phyloP scores from a whole-genome alignment of 163 green algal genomes.

The Volvox carteri region DNA sequence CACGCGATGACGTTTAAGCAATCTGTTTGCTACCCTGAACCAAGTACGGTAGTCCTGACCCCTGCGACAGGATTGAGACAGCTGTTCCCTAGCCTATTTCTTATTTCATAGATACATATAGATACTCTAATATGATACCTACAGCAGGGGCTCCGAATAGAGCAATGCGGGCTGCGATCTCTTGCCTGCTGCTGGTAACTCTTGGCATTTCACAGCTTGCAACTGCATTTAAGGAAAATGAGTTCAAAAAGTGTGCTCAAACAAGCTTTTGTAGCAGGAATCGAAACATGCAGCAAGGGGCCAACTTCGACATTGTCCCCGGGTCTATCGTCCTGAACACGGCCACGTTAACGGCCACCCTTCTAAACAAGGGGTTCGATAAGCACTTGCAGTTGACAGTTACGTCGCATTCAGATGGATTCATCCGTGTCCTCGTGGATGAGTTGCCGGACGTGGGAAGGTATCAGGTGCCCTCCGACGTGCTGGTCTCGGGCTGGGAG shows the following conservation, averaged over 20 bases:
- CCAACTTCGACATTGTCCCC: conserved; percentile 74
- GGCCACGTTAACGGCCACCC: conserved; percentile 64
- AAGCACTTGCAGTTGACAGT: conserved; percentile 76
- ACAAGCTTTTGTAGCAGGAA: conserved; percentile 92
- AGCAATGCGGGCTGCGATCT: conserved; percentile 22
- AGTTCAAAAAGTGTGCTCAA: conserved; percentile 94
- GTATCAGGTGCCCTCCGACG: conserved; percentile 75
- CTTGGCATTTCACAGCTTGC: neutral
- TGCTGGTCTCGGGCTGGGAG: conserved; percentile 72
- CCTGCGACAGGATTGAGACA: neutral
- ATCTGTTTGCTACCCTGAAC: neutral
- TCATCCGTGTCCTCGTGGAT: conserved; percentile 87
- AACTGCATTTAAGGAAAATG: conserved; percentile 88
- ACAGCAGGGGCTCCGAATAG: neutral
- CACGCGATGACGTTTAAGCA: no score
- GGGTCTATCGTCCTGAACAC: conserved; percentile 70
- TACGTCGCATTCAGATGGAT: conserved; percentile 73
- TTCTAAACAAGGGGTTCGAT: conserved; percentile 64
- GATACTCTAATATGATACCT: neutral
- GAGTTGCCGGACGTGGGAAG: conserved; percentile 76
- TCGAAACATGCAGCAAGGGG: conserved; percentile 69
- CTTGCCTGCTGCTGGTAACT: neutral
- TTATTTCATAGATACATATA: no score
- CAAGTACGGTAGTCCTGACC: neutral
- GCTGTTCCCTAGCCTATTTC: no score